Evolutionary conservation across 371 early-diverging fungal genomes (phyloP).

Genomic region (Nosema muscidifuracis): DNA sequence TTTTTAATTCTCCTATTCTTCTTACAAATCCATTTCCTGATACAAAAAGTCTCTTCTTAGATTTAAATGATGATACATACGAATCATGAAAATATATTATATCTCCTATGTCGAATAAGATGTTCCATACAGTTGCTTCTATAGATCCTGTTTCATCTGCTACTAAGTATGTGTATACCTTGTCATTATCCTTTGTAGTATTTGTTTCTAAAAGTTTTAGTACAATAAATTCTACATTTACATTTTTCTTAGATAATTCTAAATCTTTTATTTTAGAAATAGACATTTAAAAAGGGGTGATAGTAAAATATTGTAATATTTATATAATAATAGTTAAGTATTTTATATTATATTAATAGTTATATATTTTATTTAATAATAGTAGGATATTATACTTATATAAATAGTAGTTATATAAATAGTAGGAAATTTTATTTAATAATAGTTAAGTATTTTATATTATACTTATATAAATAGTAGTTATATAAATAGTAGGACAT

Average conservation of each 20-base stretch:
- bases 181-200: conserved; percentile 45
- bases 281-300: neutral
- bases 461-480: no score
- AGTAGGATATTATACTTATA: no score
- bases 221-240: conserved; percentile 39
- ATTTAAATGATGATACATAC: conserved; percentile 30
- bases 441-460: no score
- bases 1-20: conserved; percentile 31
- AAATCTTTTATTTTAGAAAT: conserved; percentile 31
- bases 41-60: conserved; percentile 19
- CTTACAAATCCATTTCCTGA: conserved; percentile 14
- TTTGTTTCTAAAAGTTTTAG: conserved; percentile 30
- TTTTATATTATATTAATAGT: no score
- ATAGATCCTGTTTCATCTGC: conserved; percentile 49
- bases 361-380: no score
- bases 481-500: no score
- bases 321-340: no score
- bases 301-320: no score
- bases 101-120: conserved; percentile 23
- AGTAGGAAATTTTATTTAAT: no score
- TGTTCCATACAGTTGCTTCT: conserved; percentile 35
- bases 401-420: no score
- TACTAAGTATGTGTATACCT: conserved; percentile 31
- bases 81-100: conserved; percentile 27
- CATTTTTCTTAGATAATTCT: conserved; percentile 30